Conservation (phyloP, 2,329 filamentous ascomycete species). For the Emmonsia crescens region DNA sequence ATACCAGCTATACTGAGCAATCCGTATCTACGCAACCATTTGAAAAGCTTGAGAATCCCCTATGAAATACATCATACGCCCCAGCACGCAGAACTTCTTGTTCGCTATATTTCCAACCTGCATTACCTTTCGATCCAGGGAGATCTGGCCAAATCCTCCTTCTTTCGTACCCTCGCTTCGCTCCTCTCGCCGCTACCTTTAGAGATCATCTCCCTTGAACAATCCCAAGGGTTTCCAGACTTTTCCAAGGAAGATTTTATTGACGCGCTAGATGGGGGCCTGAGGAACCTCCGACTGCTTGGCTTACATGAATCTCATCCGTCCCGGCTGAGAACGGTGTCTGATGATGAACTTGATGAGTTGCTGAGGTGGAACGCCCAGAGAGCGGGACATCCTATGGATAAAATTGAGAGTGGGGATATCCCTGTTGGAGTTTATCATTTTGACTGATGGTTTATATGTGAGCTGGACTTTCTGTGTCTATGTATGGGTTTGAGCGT, state of each 20-base stretch:
- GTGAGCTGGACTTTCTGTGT: not conserved
- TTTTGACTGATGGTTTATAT: conserved; percentile 2
- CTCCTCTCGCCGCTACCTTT: conserved; percentile 14
- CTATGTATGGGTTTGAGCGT: not conserved
- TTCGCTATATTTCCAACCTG: not conserved
- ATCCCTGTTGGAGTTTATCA: conserved; percentile 10
- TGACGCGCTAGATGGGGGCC: conserved; percentile 15
- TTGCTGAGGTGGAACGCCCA: conserved; percentile 15
- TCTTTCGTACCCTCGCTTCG: not conserved
- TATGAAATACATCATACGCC: not conserved
- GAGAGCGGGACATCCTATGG: conserved; percentile 6
- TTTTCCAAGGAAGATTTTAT: conserved; percentile 17
- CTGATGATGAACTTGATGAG: conserved; percentile 21
- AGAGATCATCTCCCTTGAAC: conserved; percentile 21
- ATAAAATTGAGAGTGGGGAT: conserved; percentile 8
- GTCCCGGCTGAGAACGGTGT: not conserved
- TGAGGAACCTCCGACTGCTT: conserved; percentile 19
- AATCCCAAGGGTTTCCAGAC: conserved; percentile 13
- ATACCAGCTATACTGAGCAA: not conserved
- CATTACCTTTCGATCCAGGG: not conserved
- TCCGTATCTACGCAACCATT: not conserved
- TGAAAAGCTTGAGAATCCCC: not conserved
- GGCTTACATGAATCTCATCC: conserved; percentile 18
- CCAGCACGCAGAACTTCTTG: not conserved
- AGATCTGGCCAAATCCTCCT: not conserved